Percentiles rank a stretch among this genome's conserved stretches.
Conservation (phyloP, 192 early-diverging fungal species). For the Piromyces finnis region DNA sequence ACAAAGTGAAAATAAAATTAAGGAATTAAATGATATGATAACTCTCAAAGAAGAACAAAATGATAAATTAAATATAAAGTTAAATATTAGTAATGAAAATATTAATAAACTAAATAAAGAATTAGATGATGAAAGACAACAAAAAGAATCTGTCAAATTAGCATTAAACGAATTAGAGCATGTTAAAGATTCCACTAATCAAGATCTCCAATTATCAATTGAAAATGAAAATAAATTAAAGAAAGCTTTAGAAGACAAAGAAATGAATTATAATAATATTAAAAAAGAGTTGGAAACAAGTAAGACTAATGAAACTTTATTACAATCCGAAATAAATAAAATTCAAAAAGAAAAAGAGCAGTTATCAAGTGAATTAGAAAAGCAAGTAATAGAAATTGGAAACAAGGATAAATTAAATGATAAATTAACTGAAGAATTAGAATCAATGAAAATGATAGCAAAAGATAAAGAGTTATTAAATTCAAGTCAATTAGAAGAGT, state of each 20-base stretch:
- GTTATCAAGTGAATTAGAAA: not conserved
- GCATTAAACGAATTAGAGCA: not conserved
- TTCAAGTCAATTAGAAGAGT: not conserved
- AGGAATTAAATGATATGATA: not conserved
- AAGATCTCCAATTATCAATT: not conserved
- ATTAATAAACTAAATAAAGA: not conserved
- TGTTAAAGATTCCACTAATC: not conserved
- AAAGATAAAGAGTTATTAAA: not conserved
- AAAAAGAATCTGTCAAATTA: not conserved
- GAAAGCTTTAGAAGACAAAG: not conserved
- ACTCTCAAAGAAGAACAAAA: not conserved
- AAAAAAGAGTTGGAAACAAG: not conserved
- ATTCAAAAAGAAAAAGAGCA: not conserved
- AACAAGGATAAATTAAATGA: not conserved
- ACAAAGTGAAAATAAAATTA: not conserved
- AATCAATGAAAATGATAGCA: not conserved
- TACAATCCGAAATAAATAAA: not conserved
- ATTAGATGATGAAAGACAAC: not conserved
- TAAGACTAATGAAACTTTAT: not conserved
- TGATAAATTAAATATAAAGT: not conserved
- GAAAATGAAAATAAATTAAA: not conserved
- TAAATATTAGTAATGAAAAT: not conserved
- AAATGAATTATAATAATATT: not conserved
- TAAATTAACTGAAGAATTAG: not conserved
- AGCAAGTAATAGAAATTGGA: not conserved